phyloP scores from a whole-genome alignment of 352 stramenopile genomes.

The Globisporangium uncinulatum region DNA sequence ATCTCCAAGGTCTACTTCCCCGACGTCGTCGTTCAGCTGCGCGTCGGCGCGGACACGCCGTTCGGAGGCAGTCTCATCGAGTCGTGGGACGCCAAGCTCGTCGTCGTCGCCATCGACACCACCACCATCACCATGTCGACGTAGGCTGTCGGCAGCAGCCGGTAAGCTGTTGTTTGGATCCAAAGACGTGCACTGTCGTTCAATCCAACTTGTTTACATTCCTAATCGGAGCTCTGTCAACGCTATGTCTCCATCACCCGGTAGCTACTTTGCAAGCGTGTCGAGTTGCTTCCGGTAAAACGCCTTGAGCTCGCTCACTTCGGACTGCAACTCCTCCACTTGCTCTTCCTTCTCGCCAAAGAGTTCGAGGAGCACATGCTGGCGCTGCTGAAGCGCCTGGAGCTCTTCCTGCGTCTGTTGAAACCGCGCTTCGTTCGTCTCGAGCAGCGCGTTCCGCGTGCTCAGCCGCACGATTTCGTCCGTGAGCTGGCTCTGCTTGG shows the following conservation, averaged over 20 bases:
- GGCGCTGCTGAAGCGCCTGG: conserved; percentile 56
- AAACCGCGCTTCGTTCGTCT: conserved; percentile 46
- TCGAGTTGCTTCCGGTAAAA: conserved; percentile 79
- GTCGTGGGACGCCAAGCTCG: conserved; percentile 1
- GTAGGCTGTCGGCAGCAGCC: neutral
- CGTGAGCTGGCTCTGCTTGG: conserved; percentile 58
- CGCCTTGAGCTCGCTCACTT: conserved; percentile 71
- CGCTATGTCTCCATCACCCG: conserved; percentile 4
- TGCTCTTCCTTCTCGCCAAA: conserved; percentile 86
- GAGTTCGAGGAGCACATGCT: conserved; percentile 76
- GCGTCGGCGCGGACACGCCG: neutral
- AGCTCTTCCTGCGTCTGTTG: conserved; percentile 46
- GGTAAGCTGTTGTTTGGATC: too few species aligned
- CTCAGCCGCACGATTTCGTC: conserved; percentile 74
- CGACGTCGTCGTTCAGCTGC: neutral
- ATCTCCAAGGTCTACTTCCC: conserved; percentile 10
- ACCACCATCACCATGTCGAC: neutral
- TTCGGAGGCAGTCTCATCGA: neutral
- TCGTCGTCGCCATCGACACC: neutral
- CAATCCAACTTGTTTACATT: neutral
- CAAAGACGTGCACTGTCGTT: neutral
- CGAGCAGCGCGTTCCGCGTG: conserved; percentile 64
- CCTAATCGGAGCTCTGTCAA: conserved; percentile 2
- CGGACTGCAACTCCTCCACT: conserved; percentile 71
- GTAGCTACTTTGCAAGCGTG: conserved; percentile 46